Base-by-base conservation (phyloP, 441 rosid species). In the Gossypium armourianum region DNA sequence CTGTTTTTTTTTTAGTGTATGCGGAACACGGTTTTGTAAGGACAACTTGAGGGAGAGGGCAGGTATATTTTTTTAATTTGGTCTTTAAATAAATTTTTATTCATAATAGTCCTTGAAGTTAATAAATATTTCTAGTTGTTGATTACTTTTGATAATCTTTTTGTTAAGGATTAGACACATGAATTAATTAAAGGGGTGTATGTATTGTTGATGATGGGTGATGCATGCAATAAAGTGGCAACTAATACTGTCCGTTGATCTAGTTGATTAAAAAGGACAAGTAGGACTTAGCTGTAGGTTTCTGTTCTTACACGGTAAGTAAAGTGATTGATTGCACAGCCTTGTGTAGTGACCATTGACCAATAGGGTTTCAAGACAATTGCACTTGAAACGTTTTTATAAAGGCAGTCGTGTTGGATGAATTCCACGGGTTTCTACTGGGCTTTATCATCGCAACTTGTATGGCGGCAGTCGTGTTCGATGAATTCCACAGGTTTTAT, bases 11-110 rank as follows among this genome's bases (percentile, higher is more conserved):
- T 20, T 20, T 20, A 20, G 59, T 55, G 59, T 9, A 20, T 4
- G 21, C 20, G 26, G 6, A 55, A 68, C 72, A 7, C 53, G 72
- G 62, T 68, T 68, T n/a, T 12, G 62, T 10, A 20, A 19, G 60
- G 3, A 20, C 28, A 55, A 20, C 10, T 20, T 20, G 28, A 12
- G n/a, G 26, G 10, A 32, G 9, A 32, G 43, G 43, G 10, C 2
- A 6, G 43, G 10, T 32, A 32, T 7, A 32, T 32, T 6, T 32
- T 7, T 6, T 32, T 32, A 32, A 32, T 32, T 32, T 32, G 43
- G 10, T 32, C 43, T 32, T 7, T 32, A 32, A 29, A 29, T 29
- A 5, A 29, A 0, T 29, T 29, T 29, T 5, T 29, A 29, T 29
- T 29, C 40, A 29, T 5, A 5, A 0, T 29, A 29, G 9, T 29